Conservation (phyloP, 1,139 yeast genomes). For the Kodamaea derodonti region DNA sequence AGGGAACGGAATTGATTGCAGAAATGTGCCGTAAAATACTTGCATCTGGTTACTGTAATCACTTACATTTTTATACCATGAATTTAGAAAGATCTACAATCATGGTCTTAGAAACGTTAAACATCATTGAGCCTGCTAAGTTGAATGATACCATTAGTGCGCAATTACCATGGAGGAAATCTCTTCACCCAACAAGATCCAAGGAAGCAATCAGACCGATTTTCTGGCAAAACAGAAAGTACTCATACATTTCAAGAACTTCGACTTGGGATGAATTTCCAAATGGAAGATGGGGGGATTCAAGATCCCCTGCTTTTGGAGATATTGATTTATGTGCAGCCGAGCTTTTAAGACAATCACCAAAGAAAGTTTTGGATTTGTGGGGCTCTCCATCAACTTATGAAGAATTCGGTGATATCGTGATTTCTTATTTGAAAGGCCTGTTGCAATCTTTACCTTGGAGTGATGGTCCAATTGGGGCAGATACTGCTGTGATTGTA, state of each 20-base stretch:
- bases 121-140: conserved; percentile 47
- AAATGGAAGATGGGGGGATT: conserved; percentile 93
- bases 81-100: conserved; percentile 86
- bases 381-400: conserved; percentile 79
- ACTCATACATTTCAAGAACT: conserved; percentile 84
- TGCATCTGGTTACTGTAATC: conserved; percentile 71
- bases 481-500: conserved; percentile 67
- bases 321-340: conserved; percentile 79
- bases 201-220: conserved; percentile 89
- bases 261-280: conserved; percentile 95
- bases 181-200: conserved; percentile 75
- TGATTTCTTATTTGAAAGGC: conserved; percentile 65
- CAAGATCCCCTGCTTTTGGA: conserved; percentile 91
- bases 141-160: conserved; percentile 37
- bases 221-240: conserved; percentile 93
- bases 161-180: conserved; percentile 83
- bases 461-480: conserved; percentile 87
- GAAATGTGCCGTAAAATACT: conserved; percentile 77
- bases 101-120: conserved; percentile 78
- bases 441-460: conserved; percentile 80
- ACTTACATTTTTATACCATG: conserved; percentile 95
- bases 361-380: conserved; percentile 70
- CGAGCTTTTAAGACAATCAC: conserved; percentile 74
- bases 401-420: conserved; percentile 57
- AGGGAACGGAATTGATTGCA: conserved; percentile 78